Evolutionary conservation across 768 basidiomycete species (phyloP), one percentile per base, ranked within the genome.

Genomic region (Pleurotus tuoliensis): DNA sequence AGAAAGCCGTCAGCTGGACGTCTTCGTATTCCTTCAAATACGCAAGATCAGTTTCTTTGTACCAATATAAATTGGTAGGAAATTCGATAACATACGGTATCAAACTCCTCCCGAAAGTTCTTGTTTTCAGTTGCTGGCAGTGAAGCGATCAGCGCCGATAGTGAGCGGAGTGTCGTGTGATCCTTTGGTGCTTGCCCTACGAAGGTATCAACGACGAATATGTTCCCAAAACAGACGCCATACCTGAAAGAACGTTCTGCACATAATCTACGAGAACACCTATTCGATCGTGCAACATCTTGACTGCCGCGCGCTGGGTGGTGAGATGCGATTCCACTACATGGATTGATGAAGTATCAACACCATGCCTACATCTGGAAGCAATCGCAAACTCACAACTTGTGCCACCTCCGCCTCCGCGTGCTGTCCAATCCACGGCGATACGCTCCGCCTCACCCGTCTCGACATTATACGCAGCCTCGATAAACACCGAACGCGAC

Each of bases 361-460:
- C 24, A 25, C 7, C 30, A 11, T 2, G 9, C 8, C 3, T 11
- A 8, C 30, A 34, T 34, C 8, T 34, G 24, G 45, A 60, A 12
- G 47, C 52, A 57, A 61, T 47, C 34, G 49, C 45, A 46, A 30
- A 44, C 90, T 73, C 62, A 94, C 93, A 74, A 60, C 86, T 91
- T 12, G 86, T 90, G 43, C 87, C 88, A 60, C 86, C 89, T 25
- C 84, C 90, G 47, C 92, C 91, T 7, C 91, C 90, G 68, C 86
- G 84, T 22, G 92, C 90, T 2, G 92, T 92, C 82, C 93, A 96
- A 68, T 98, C 96, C 0, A 99, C 97, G 5, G 97, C 97, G 60
- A 99, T 98, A 39, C 97, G 86, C 69, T 99, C 97, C 13, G 97
- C 97, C 73, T 99, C 97, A 34, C 96, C 97, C 0, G 96, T 98